Base-by-base conservation (phyloP, 176 grass and related monocot species). In the Avena insularis region DNA sequence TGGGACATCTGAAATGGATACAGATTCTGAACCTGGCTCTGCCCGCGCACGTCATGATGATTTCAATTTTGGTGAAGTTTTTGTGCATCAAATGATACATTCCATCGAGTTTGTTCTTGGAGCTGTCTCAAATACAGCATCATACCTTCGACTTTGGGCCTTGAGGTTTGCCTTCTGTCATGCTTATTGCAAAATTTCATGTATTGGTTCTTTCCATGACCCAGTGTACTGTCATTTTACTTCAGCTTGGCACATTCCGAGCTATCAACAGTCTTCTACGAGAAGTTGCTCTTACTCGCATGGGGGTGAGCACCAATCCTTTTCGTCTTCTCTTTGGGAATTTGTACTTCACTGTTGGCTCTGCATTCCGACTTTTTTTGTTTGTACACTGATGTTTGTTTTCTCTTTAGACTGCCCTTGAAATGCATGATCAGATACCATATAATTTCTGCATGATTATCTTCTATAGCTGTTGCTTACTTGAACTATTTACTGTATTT, bases 81-180 rank as follows among this genome's bases (percentile, higher is more conserved):
- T 99, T 93, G 97, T 99, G 67, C 97, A 99, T 90, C 97, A 99
- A 87, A 99, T 99, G 97, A 99, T 99, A 86, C 97, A 99, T 86
- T 96, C 97, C 61, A 99, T 99, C 53, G 97, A 99, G 81, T 99
- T 99, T 90, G 92, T 99, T 64, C 97, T 99, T 59, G 97, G 97
- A 80, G 94, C 97, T 25, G 97, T 99, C 75, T 99, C 97, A 77
- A 99, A 99, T 80, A 99, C 97, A 29, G 97, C 97, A 81, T 99
- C 97, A 63, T 99, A 99, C 86, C 97, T 99, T 83, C 94, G 97
- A 59, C 97, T 99, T 64, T 99, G 97, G 97, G 97, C 97, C 68
- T 90, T 99, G 64, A 99, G 97, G 97, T 99, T 85, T 86, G 81
- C 19, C 27, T 85, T 17, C 50, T 84, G 51, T 85, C 54, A 74